Base-by-base conservation (phyloP, 2,329 filamentous ascomycete species). In the Fusarium newnesense region DNA sequence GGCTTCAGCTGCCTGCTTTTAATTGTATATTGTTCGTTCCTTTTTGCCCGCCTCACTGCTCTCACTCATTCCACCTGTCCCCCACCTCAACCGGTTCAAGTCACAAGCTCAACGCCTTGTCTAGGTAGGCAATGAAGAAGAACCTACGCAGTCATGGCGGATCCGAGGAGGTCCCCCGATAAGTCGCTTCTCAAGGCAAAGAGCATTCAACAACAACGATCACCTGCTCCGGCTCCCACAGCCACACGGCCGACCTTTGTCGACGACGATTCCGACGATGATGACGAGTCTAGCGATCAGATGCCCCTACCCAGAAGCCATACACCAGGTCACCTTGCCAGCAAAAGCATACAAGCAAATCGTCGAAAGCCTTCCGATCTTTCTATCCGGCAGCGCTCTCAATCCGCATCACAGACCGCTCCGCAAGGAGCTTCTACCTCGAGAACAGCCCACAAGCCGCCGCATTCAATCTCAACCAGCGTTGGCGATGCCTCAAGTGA, bases 321-420 rank as follows among this genome's bases (percentile, higher is more conserved):
- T 78, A 91, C 89, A 4, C 89, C 89, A 3, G 89, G 89, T 64
- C 89, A 91, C 75, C 84, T 91, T 44, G 82, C 90, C 18, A 86
- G 87, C 73, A 90, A 88, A 82, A 89, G 87, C 81, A 86, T 75
- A 58, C 78, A 87, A 68, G 84, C 85, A 61, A 83, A 83, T 67
- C 84, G 85, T 65, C 84, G 85, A 58, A 88, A 86, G 72, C 80
- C 85, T 34, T 85, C 87, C 32, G 88, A 90, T 61, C 80, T 87
- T 42, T 82, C 87, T 50, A 84, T 88, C 64, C 86, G 88, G 32
- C 85, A 88, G 70, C 86, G 88, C 60, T 87, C 87, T 24, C 87
- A 88, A 72, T 89, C 87, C 37, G 82, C 85, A 19, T 81, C 84
- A 4, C 78, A 84, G 58, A 78, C 81, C 60, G 62, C 79, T 28